These are phyloP conservation scores for Aquanectria penicillioides DNA, from an alignment of 2,329 filamentous ascomycete species.

Conservation along the genomic window DNA sequence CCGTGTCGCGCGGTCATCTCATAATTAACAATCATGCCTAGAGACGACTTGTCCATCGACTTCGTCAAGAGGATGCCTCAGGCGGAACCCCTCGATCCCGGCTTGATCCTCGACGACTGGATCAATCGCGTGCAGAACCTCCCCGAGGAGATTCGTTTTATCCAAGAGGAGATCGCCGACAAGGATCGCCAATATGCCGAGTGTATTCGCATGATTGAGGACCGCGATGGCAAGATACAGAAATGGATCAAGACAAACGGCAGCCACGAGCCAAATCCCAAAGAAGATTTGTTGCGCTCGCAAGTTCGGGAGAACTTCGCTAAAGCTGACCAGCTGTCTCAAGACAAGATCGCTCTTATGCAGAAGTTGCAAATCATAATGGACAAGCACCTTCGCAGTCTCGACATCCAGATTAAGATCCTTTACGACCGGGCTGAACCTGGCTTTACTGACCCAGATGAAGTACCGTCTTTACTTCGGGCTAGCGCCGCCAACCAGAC, in stretches of 20 bases:
- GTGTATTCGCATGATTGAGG: constrained; percentile 73
- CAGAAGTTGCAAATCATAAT: constrained; percentile 69
- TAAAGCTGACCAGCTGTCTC: constrained; percentile 74
- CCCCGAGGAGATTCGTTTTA: constrained; percentile 83
- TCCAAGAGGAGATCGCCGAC: constrained; percentile 84
- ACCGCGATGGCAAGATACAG: constrained; percentile 79
- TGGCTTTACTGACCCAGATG: constrained; percentile 70
- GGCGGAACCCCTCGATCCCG: constrained; percentile 69
- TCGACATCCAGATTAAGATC: constrained; percentile 70
- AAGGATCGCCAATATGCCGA: constrained; percentile 80
- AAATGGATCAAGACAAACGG: constrained; percentile 84
- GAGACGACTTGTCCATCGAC: constrained; percentile 78
- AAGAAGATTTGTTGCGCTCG: constrained; percentile 75
- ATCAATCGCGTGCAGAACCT: constrained; percentile 80
- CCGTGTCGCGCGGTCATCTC: constrained; percentile 37
- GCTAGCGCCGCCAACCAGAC: constrained; percentile 64
- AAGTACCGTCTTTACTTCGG: constrained; percentile 70
- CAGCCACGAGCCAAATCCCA: constrained; percentile 77
- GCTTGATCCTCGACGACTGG: constrained; percentile 82
- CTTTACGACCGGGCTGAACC: constrained; percentile 70
- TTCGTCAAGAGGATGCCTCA: constrained; percentile 74
- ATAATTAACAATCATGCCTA: constrained; percentile 74
- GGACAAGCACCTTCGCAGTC: constrained; percentile 71
- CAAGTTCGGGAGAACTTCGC: constrained; percentile 75
- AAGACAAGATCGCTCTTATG: constrained; percentile 78